These are phyloP conservation scores for Teratosphaeria epicoccoides DNA, from an alignment of 2,329 filamentous ascomycete species.

Conservation along the genomic window DNA sequence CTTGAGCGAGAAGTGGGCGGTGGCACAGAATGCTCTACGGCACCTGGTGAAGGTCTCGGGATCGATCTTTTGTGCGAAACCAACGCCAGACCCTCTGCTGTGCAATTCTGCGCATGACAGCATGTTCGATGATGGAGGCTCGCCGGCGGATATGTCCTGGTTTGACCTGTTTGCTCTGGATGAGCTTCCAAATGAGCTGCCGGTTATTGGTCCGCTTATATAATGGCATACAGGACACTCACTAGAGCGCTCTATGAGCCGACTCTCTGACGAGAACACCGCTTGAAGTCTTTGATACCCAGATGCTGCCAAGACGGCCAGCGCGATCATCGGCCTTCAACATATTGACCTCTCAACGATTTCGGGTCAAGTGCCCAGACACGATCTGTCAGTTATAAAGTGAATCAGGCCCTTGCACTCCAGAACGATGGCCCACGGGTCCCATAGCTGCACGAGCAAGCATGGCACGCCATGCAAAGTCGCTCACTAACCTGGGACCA, in stretches of 20 bases:
- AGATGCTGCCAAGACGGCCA: too few species aligned
- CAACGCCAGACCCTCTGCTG: background rate
- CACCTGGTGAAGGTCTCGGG: conserved; percentile 67
- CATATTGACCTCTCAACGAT: background rate
- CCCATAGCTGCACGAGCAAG: background rate
- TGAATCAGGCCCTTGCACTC: background rate
- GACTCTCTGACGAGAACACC: too few species aligned
- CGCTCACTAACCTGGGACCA: background rate
- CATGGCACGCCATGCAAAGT: too few species aligned
- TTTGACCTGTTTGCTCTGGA: conserved; percentile 12
- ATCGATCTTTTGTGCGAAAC: conserved; percentile 41
- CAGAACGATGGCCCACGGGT: background rate
- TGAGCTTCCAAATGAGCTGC: background rate
- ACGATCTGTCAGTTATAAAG: background rate
- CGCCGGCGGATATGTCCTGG: conserved; percentile 10
- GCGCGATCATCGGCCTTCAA: too few species aligned
- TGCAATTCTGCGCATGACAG: conserved; percentile 8
- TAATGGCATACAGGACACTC: too few species aligned
- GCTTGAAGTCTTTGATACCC: too few species aligned
- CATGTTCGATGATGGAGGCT: conserved; percentile 5
- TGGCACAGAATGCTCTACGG: conserved; percentile 56
- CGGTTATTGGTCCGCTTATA: background rate
- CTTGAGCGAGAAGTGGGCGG: conserved; percentile 60
- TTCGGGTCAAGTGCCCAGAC: background rate
- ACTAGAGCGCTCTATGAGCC: too few species aligned